Evolutionary conservation across 441 rosid genomes (phyloP), one percentile per base, ranked within the genome.

Genomic region (Adansonia rubrostipa): DNA sequence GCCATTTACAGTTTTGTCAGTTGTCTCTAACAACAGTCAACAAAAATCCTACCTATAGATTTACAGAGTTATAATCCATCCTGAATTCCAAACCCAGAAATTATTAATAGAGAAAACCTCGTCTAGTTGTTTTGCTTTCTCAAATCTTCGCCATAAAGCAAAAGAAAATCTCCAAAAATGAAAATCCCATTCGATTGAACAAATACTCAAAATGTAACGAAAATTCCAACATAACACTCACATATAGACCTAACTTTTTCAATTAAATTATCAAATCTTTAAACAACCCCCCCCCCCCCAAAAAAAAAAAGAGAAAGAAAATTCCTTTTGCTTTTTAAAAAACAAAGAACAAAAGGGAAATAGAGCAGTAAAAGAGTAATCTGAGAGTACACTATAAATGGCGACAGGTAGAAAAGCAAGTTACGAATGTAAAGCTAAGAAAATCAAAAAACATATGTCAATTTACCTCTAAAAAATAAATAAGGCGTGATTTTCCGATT

Each of bases 401-500:
- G 24, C 6, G 33, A 36, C 48, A 72, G 17, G 42, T 20, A 40
- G 40, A n/a, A 28, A 71, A 36, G 63, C 45, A 56, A 54, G 40
- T 28, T 71, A 33, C 62, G 48, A 33, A 53, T 33, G 63, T 42
- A 33, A 71, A 63, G 48, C 9, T 56, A 71, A 51, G 47, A 48
- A 51, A 50, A 48, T 48, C 11, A 68, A 47, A 19, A 20, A 47
- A 69, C 45, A 47, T 15, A 15, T 17, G 7, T 45, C 36, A 47
- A 68, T 56, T 56, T 54, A 73, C 53, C 76, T 56, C 53, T 10
- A 73, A 73, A 54, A 51, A 69, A 4, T 10, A 17, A 57, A 33
- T 33, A 33, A 33, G 45, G 51, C 65, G 61, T 13, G 65, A 73
- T 7, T 36, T 64, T 14, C 20, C 47, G 69, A 40, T 36, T 15